Evolutionary conservation across 2,329 filamentous ascomycete species (phyloP).

Genomic region (Colletotrichum eremochloae): DNA sequence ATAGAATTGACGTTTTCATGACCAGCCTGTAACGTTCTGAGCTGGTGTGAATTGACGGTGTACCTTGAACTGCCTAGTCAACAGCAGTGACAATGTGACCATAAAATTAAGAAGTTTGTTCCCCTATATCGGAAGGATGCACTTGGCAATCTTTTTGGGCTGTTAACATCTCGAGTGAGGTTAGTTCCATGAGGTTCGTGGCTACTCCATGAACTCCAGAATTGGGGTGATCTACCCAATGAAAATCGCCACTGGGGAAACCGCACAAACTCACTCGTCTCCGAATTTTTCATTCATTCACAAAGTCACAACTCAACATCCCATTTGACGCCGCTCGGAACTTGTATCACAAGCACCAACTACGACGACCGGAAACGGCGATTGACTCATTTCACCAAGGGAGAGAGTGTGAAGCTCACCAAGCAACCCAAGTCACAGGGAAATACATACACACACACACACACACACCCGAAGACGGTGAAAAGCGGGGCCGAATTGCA

Average conservation of each 20-base stretch:
- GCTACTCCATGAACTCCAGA: slow-evolving; percentile 40
- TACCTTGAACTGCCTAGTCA: neutral
- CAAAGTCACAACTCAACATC: slow-evolving; percentile 16
- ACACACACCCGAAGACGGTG: too few relatives aligned
- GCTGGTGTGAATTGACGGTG: neutral
- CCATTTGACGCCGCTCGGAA: slow-evolving; percentile 10
- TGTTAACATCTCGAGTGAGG: neutral
- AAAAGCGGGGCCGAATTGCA: slow-evolving; percentile 14
- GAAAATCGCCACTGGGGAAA: slow-evolving; percentile 34
- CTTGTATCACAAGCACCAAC: neutral
- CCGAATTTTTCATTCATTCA: slow-evolving; percentile 17
- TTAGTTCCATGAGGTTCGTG: slow-evolving; percentile 33
- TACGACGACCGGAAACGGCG: neutral
- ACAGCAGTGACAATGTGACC: neutral
- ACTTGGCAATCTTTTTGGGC: neutral
- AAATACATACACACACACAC: neutral
- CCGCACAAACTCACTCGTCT: slow-evolving; percentile 29
- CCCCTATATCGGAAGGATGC: neutral
- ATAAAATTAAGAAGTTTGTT: too few relatives aligned
- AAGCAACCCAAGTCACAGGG: neutral
- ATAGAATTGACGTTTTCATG: slow-evolving; percentile 29
- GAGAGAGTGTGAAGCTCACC: neutral
- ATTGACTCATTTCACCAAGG: neutral
- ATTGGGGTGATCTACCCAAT: slow-evolving; percentile 28
- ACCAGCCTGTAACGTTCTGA: neutral